A percentile compares a stretch with the other conserved stretches of the same genome.
phyloP scores from a whole-genome alignment of 2,329 filamentous ascomycete species.

The Diaporthe velutina region DNA sequence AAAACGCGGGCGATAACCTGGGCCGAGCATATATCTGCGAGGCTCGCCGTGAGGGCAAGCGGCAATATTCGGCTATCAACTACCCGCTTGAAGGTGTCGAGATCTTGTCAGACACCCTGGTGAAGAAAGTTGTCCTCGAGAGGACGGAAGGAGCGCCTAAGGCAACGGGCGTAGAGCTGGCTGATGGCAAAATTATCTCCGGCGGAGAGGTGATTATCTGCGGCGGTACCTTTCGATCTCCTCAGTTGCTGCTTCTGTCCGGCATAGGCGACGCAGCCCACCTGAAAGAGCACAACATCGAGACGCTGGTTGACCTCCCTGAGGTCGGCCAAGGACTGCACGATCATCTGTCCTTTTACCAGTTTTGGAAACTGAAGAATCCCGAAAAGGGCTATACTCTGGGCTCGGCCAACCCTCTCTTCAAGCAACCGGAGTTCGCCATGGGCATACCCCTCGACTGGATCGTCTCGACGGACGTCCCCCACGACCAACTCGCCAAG shows the following conservation, averaged over 20 bases:
- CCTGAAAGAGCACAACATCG: slow-evolving; percentile 45
- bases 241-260: slow-evolving; percentile 50
- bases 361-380: slow-evolving; percentile 45
- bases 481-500: slow-evolving; percentile 16
- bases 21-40: slow-evolving; percentile 49
- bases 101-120: slow-evolving; percentile 45
- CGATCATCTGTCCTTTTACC: slow-evolving; percentile 49
- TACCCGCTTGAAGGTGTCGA: slow-evolving; percentile 46
- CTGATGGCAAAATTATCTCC: slow-evolving; percentile 7
- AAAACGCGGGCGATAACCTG: slow-evolving; percentile 46
- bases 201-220: slow-evolving; percentile 48
- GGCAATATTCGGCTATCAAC: slow-evolving; percentile 46
- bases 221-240: slow-evolving; percentile 48
- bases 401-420: slow-evolving; percentile 43
- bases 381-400: slow-evolving; percentile 43
- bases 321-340: slow-evolving; percentile 50
- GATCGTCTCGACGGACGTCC: slow-evolving; percentile 39
- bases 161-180: slow-evolving; percentile 45
- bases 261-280: slow-evolving; percentile 48
- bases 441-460: slow-evolving; percentile 40
- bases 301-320: slow-evolving; percentile 47
- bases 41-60: slow-evolving; percentile 45
- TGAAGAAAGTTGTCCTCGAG: slow-evolving; percentile 43
- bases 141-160: slow-evolving; percentile 37
- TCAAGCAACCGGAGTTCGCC: slow-evolving; percentile 41